Conservation (phyloP, 768 basidiomycete genomes). For the Termitomyces sp. region DNA sequence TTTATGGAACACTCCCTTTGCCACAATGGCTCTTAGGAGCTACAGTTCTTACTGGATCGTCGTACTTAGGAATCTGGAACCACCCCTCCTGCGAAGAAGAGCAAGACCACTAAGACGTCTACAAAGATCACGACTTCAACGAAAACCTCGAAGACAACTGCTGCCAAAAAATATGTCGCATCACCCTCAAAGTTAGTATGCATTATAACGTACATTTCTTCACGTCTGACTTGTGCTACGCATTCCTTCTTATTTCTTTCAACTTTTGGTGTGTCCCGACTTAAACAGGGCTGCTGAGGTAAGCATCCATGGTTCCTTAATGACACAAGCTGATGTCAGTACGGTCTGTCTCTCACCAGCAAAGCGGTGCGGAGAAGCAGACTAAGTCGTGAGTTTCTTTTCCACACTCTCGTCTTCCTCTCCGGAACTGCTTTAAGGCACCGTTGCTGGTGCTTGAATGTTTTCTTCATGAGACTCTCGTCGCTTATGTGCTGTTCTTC, state of each 20-base stretch:
- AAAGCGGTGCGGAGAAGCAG: constrained; percentile 14
- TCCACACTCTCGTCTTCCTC: constrained; percentile 1
- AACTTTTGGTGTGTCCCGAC: constrained; percentile 2
- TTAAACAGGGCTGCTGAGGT: constrained; percentile 25
- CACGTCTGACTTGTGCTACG: neutral
- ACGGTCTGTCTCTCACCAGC: constrained; percentile 11
- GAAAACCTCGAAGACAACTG: constrained; percentile 14
- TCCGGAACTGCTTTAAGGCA: constrained; percentile 1
- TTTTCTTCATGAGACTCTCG: constrained; percentile 53
- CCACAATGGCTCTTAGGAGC: neutral
- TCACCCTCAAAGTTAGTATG: constrained; percentile 13
- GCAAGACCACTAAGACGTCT: constrained; percentile 27
- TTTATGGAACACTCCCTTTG: neutral
- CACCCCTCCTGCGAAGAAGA: constrained; percentile 36
- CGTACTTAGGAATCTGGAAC: constrained; percentile 10
- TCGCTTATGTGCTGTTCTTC: constrained; percentile 63
- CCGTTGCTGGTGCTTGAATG: constrained; percentile 27
- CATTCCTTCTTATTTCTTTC: neutral
- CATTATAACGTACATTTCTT: neutral
- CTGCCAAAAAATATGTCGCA: constrained; percentile 15
- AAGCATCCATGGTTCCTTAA: constrained; percentile 13
- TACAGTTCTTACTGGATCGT: neutral
- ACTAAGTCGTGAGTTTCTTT: constrained; percentile 19
- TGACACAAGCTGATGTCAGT: constrained; percentile 14
- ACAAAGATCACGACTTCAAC: constrained; percentile 9